Conservation (phyloP, 345 rosid species). For the Lagerstroemia speciosa region DNA sequence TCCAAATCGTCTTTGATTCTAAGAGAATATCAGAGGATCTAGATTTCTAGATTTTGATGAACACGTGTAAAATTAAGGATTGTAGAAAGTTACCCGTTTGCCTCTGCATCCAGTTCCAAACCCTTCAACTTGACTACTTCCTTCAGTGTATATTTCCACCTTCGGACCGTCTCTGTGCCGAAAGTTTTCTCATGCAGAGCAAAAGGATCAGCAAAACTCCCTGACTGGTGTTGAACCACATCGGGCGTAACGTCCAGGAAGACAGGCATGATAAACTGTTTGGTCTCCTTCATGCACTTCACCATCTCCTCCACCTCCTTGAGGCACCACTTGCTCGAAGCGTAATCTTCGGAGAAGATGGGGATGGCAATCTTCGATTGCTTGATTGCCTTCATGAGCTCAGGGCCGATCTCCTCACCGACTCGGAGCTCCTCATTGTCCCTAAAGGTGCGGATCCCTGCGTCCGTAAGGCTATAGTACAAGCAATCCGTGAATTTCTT, state of each 20-base stretch:
- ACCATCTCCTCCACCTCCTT: too few relatives aligned
- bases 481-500: not conserved
- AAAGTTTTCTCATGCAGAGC: not conserved
- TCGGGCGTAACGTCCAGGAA: not conserved
- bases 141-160: not conserved
- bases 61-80: too few relatives aligned
- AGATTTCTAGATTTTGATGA: too few relatives aligned
- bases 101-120: not conserved
- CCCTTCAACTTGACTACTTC: not conserved
- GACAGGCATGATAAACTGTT: not conserved
- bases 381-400: not conserved
- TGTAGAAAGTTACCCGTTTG: constrained; percentile 1
- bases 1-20: too few relatives aligned
- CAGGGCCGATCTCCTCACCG: not conserved
- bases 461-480: not conserved
- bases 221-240: not conserved
- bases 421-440: not conserved
- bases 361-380: too few relatives aligned
- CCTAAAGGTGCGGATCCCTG: too few relatives aligned
- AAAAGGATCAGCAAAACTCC: not conserved
- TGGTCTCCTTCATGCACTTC: not conserved
- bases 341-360: too few relatives aligned
- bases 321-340: too few relatives aligned
- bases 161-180: not conserved
- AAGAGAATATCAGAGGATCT: too few relatives aligned